A percentile compares a stretch with the other conserved stretches of the same genome.
phyloP scores from a whole-genome alignment of 2,329 filamentous ascomycete species.

The Ustulina deusta region DNA sequence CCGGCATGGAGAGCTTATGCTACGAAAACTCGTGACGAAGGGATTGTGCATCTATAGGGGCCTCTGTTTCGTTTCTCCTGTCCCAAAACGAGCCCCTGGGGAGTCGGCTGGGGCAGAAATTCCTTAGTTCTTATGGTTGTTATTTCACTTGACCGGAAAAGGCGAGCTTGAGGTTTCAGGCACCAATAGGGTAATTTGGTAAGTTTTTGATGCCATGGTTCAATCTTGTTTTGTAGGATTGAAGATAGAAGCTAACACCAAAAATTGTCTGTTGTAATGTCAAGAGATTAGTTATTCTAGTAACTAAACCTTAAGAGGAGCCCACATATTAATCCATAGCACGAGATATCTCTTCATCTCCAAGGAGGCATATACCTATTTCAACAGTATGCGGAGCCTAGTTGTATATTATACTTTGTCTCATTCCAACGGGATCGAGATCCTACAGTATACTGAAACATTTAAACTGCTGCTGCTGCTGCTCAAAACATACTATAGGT shows the following conservation, averaged over 20 bases:
- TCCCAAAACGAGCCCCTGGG: not conserved
- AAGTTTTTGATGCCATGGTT: not conserved
- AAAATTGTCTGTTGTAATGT: not conserved
- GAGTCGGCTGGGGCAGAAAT: not conserved
- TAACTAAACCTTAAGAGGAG: not conserved
- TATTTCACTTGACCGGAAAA: not conserved
- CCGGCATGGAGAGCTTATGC: conserved; percentile 10
- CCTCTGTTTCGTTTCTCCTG: conserved; percentile 9
- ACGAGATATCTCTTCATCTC: not conserved
- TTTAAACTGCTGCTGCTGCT: not conserved
- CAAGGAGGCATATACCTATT: not conserved
- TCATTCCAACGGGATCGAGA: not conserved
- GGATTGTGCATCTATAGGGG: not conserved
- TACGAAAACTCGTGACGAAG: conserved; percentile 4
- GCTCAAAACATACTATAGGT: not conserved
- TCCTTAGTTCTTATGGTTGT: not conserved
- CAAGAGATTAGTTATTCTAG: not conserved
- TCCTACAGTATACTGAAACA: not conserved
- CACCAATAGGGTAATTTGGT: conserved; percentile 7
- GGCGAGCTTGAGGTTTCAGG: conserved; percentile 16
- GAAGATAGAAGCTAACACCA: not conserved
- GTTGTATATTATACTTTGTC: not conserved
- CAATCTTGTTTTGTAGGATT: not conserved
- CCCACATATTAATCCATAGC: not conserved
- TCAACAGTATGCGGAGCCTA: conserved; percentile 2